These are phyloP conservation scores for Exophiala phaeomuriformis DNA, from an alignment of 2,329 filamentous ascomycete species.

Conservation along the genomic window DNA sequence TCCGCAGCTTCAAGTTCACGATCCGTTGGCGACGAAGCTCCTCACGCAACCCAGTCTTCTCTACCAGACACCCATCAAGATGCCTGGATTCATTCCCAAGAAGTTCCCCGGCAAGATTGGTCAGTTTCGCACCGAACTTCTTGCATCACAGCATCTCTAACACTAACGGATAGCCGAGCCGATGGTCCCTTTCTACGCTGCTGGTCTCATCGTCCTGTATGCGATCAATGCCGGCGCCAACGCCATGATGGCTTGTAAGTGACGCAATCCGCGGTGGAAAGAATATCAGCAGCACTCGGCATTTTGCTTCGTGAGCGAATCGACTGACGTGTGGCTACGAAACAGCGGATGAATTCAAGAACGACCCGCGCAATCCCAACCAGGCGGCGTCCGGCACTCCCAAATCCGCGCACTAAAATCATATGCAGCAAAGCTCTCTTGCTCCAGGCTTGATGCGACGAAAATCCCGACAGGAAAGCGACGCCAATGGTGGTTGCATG, in stretches of 20 bases:
- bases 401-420: conserved; percentile 10
- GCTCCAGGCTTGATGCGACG: no score
- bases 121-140: conserved; percentile 42
- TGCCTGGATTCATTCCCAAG: conserved; percentile 69
- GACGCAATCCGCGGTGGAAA: background rate
- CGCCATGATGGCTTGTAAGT: conserved; percentile 70
- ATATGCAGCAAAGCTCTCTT: no score
- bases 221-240: conserved; percentile 80
- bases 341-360: conserved; percentile 87
- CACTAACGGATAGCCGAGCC: conserved; percentile 61
- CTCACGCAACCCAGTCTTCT: conserved; percentile 6
- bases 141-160: background rate
- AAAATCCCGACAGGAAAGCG: no score
- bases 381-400: conserved; percentile 27
- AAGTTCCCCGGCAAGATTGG: conserved; percentile 73
- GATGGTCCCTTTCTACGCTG: conserved; percentile 87
- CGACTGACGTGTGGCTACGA: conserved; percentile 24
- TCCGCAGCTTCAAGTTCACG: conserved; percentile 4
- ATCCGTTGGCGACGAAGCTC: conserved; percentile 9
- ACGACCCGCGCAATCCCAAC: conserved; percentile 76
- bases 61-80: conserved; percentile 39
- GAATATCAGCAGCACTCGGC: background rate
- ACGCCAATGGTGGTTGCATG: no score
- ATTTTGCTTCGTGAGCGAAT: background rate
- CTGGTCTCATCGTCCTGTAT: conserved; percentile 85